phyloP scores from a whole-genome alignment of 2,329 filamentous ascomycete genomes.

The Colletotrichum horii region DNA sequence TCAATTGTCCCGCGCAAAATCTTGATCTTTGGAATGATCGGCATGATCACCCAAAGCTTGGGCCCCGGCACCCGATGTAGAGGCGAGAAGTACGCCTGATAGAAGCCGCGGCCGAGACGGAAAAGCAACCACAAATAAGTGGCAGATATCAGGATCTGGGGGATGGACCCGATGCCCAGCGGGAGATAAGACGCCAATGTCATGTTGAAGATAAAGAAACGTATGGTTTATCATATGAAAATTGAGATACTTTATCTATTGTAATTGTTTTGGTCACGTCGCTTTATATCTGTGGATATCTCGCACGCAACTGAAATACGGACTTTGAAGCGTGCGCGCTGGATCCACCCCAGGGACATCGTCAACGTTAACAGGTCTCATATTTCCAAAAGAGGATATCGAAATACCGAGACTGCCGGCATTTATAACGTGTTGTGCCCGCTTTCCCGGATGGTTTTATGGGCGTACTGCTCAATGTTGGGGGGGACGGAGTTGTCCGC shows the following conservation, averaged over 20 bases:
- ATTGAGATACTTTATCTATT: not conserved
- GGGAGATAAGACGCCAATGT: not conserved
- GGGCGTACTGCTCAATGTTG: not conserved
- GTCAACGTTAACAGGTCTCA: not conserved
- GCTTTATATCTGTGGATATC: not conserved
- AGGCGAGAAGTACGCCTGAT: not conserved
- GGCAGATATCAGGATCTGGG: not conserved
- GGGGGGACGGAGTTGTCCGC: not conserved
- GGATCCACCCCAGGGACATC: not conserved
- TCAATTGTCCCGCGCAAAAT: not conserved
- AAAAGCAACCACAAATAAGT: not conserved
- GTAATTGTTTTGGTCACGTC: not conserved
- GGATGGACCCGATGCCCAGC: not conserved
- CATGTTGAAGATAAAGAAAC: not conserved
- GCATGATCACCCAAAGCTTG: not conserved
- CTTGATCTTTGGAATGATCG: not conserved
- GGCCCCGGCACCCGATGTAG: not conserved
- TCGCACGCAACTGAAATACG: not conserved
- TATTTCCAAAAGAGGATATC: not conserved
- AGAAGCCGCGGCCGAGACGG: not conserved
- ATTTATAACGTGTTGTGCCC: not conserved
- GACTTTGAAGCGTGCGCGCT: not conserved
- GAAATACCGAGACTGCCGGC: not conserved
- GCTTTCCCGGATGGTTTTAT: not conserved
- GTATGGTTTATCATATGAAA: not conserved